Evolutionary conservation across 768 basidiomycete genomes (phyloP).

Genomic region (Agrocybe praecox): DNA sequence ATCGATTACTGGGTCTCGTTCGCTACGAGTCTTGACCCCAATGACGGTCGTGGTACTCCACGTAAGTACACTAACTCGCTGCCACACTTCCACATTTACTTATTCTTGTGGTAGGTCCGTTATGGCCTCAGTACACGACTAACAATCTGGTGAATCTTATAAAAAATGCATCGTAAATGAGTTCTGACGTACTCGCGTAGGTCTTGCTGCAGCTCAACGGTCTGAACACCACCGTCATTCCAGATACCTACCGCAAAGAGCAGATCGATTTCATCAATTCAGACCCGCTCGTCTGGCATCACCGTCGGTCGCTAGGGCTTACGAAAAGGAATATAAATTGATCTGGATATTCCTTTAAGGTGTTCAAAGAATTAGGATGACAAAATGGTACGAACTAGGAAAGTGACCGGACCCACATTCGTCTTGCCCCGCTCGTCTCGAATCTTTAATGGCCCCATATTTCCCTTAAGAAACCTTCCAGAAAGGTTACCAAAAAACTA

Average conservation of each 20-base stretch:
- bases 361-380: too few species aligned
- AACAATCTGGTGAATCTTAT: conserved; percentile 16
- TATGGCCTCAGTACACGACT: conserved; percentile 32
- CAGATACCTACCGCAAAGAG: conserved; percentile 36
- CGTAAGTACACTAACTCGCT: conserved; percentile 21
- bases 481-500: too few species aligned
- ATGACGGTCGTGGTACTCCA: conserved; percentile 34
- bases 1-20: conserved; percentile 48
- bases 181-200: conserved; percentile 4
- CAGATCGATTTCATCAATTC: conserved; percentile 39
- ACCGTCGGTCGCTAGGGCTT: conserved; percentile 10
- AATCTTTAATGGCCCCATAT: too few species aligned
- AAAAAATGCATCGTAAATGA: too few species aligned
- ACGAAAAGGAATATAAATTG: not conserved
- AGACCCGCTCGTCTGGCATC: conserved; percentile 23
- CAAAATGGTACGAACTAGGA: too few species aligned
- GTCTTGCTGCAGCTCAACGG: conserved; percentile 38
- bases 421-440: too few species aligned
- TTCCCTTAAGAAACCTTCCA: too few species aligned
- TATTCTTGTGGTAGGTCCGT: conserved; percentile 19
- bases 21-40: conserved; percentile 37
- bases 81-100: not conserved
- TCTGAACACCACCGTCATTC: conserved; percentile 34
- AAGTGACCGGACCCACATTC: too few species aligned
- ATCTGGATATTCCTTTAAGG: not conserved